A percentile compares a stretch with the other conserved stretches of the same genome.
These are phyloP conservation scores for Yamagishiella unicocca DNA, from an alignment of 139 green algal genomes.

Conservation along the genomic window DNA sequence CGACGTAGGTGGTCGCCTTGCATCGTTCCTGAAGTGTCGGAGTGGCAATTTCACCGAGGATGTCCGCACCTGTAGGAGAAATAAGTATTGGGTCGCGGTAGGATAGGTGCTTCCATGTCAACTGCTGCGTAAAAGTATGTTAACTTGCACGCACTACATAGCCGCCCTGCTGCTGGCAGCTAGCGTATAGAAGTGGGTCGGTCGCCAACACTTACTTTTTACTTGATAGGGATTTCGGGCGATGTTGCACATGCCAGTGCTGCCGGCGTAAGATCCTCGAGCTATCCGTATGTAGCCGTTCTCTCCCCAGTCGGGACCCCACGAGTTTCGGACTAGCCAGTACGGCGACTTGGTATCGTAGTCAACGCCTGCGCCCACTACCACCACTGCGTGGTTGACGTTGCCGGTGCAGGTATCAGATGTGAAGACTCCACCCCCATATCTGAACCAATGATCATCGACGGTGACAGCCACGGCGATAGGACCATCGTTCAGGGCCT, in stretches of 20 bases:
- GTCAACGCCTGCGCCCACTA: constrained; percentile 81
- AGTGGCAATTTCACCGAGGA: no score
- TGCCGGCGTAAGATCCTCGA: neutral
- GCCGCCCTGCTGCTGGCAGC: neutral
- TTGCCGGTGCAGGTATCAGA: constrained; percentile 54
- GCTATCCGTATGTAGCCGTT: constrained; percentile 81
- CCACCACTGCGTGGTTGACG: constrained; percentile 92
- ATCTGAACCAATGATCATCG: constrained; percentile 85
- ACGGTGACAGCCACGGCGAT: constrained; percentile 71
- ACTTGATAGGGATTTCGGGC: neutral
- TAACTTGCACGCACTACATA: neutral
- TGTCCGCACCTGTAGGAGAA: no score
- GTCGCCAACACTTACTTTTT: neutral
- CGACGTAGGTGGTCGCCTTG: no score
- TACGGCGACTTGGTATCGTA: constrained; percentile 49
- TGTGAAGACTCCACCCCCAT: constrained; percentile 76
- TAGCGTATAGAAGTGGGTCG: neutral
- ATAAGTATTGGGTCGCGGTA: neutral
- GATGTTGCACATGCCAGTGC: neutral
- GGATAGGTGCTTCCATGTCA: neutral
- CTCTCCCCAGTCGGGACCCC: constrained; percentile 90
- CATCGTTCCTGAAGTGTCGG: no score
- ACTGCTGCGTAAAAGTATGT: neutral
- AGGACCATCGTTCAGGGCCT: constrained; percentile 31
- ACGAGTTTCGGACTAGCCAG: constrained; percentile 96